phyloP scores from a whole-genome alignment of 2,329 filamentous ascomycete species.

The Plectosphaerella plurivora region DNA sequence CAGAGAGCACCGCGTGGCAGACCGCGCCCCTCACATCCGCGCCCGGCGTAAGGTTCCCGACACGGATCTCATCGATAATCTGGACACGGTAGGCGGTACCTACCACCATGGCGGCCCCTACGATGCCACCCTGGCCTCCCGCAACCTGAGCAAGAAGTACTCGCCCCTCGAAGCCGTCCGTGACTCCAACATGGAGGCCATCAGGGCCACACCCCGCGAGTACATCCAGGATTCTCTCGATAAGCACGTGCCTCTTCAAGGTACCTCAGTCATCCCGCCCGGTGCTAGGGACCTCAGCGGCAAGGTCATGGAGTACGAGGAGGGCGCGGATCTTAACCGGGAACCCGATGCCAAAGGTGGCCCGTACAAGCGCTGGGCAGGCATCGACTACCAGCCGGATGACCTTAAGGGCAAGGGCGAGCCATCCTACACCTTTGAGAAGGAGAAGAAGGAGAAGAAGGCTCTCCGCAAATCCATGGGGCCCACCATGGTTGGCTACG shows the following conservation, averaged over 20 bases:
- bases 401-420: slow-evolving; percentile 83
- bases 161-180: slow-evolving; percentile 75
- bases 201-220: slow-evolving; percentile 76
- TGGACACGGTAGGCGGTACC: slow-evolving; percentile 63
- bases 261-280: slow-evolving; percentile 71
- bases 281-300: slow-evolving; percentile 67
- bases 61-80: slow-evolving; percentile 74
- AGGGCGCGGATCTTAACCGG: slow-evolving; percentile 82
- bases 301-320: slow-evolving; percentile 70
- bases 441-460: slow-evolving; percentile 58
- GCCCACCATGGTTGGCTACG: slow-evolving; percentile 32
- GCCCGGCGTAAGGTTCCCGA: slow-evolving; percentile 62
- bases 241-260: slow-evolving; percentile 75
- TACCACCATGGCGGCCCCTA: slow-evolving; percentile 93
- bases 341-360: slow-evolving; percentile 64
- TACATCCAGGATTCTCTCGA: slow-evolving; percentile 70
- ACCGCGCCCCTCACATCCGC: slow-evolving; percentile 61
- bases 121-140: slow-evolving; percentile 72
- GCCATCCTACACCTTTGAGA: slow-evolving; percentile 67
- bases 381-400: slow-evolving; percentile 65
- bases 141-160: slow-evolving; percentile 59
- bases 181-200: slow-evolving; percentile 68
- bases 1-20: slow-evolving; percentile 58
- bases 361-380: slow-evolving; percentile 73
- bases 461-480: slow-evolving; percentile 17